Base-by-base conservation (phyloP, 306 rosid species). In the Fragaria vesca region DNA sequence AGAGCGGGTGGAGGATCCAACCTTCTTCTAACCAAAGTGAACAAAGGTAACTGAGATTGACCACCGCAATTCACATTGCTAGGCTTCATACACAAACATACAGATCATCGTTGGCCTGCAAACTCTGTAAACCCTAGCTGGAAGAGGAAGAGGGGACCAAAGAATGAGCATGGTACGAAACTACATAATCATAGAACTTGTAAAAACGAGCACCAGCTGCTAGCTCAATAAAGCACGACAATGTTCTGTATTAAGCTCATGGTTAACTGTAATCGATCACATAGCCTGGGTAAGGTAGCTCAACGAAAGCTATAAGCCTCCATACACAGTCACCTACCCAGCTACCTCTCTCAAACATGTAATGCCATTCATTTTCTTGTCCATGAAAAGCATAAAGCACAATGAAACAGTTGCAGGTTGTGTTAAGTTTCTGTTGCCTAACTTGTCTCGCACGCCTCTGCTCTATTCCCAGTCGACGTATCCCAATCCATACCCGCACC, bases 401-500 rank as follows among this genome's bases (percentile, higher is more conserved):
- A 13, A 36, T 2, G 15, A 17, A 66, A 34, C 36, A 36, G 26
- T 36, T 17, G 70, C 46, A 66, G 70, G 70, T 36, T 18, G 70
- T 66, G 47, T 66, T 36, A 18, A 17, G 70, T 66, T 66, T 66
- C 4, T 66, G 70, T 17, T 17, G 70, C 8, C 70, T 66, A 66
- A 36, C 70, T 66, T 66, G 70, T 66, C 26, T 18, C 46, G 70
- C 70, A 66, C 70, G 70, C 70, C 47, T 66, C 70, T 66, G 70
- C 38, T 61, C 21, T 5, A 30, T 13, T 63, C 69, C 42, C 12
- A 63, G n/a, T 32, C 40, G 42, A 62, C 32, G 65, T 13, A 4
- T 13, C 38, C 12, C 68, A 40, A 61, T 61, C 20, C 40, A 2
- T 8, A 24, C 16, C 67, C 24, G 47, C 28, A 30, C 3, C 43